Evolutionary conservation across 345 rosid genomes (phyloP).

Genomic region (Eucalyptus urophylla): DNA sequence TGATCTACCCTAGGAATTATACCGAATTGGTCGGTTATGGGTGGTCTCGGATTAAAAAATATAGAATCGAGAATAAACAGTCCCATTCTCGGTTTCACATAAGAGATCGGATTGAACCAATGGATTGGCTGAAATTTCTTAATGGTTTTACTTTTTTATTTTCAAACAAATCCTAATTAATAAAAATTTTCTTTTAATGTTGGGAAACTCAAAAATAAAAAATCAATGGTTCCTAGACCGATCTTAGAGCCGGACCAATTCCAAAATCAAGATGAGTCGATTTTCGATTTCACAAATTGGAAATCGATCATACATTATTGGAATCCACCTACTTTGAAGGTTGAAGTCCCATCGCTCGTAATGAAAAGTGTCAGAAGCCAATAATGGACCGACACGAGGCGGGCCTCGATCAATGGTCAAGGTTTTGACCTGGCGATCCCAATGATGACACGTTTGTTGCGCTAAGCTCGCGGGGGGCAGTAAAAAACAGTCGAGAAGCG

Average conservation of each 20-base stretch:
- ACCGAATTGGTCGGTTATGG: fast-evolving
- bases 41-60: fast-evolving
- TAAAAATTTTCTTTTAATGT: no score
- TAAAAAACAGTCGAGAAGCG: not conserved
- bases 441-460: not conserved
- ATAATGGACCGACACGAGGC: not conserved
- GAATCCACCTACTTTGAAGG: no score
- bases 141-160: no score
- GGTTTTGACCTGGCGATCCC: not conserved
- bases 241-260: not conserved
- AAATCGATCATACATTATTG: not conserved
- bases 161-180: not conserved
- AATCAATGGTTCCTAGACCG: no score
- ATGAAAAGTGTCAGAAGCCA: not conserved
- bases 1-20: not conserved
- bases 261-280: not conserved
- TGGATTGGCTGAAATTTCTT: fast-evolving
- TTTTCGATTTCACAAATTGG: not conserved
- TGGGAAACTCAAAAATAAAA: not conserved
- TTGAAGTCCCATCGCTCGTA: not conserved
- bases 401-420: not conserved
- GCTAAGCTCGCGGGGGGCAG: not conserved
- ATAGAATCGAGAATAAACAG: no score
- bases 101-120: fast-evolving
- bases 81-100: fast-evolving